Conservation (phyloP, 1,284 basidiomycete species). For the Cryptococcus sp. region DNA sequence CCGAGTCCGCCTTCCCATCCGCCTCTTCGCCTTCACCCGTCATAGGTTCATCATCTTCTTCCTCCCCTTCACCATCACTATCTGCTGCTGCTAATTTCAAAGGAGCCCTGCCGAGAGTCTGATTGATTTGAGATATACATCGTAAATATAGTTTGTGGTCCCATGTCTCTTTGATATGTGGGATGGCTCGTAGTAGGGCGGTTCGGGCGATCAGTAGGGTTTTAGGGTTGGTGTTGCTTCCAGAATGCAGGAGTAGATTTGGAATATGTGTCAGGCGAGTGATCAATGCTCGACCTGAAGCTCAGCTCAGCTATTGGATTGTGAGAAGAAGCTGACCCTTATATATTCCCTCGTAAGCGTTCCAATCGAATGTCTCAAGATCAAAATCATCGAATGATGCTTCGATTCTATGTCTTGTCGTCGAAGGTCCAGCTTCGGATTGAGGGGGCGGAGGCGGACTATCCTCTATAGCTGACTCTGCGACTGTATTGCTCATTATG, state of each 20-base stretch:
- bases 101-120: slow-evolving; percentile 1
- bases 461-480: neutral
- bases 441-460: neutral
- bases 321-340: slow-evolving; percentile 21
- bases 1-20: slow-evolving; percentile 25
- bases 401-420: neutral
- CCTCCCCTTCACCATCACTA: slow-evolving; percentile 5
- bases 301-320: neutral
- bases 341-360: slow-evolving; percentile 31
- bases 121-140: slow-evolving; percentile 8
- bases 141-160: slow-evolving; percentile 19
- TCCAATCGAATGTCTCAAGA: slow-evolving; percentile 27
- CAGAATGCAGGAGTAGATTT: slow-evolving; percentile 10
- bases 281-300: slow-evolving; percentile 38
- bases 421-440: neutral
- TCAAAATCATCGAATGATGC: slow-evolving; percentile 4
- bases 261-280: slow-evolving; percentile 31
- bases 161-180: slow-evolving; percentile 28
- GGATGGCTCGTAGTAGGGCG: slow-evolving; percentile 27
- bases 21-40: slow-evolving; percentile 7
- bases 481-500: too few relatives aligned
- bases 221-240: slow-evolving; percentile 6
- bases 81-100: slow-evolving; percentile 6
- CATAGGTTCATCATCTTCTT: neutral
- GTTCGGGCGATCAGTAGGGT: slow-evolving; percentile 20